phyloP scores from a whole-genome alignment of 208 protist genomes.

The Trypanosoma caninum region DNA sequence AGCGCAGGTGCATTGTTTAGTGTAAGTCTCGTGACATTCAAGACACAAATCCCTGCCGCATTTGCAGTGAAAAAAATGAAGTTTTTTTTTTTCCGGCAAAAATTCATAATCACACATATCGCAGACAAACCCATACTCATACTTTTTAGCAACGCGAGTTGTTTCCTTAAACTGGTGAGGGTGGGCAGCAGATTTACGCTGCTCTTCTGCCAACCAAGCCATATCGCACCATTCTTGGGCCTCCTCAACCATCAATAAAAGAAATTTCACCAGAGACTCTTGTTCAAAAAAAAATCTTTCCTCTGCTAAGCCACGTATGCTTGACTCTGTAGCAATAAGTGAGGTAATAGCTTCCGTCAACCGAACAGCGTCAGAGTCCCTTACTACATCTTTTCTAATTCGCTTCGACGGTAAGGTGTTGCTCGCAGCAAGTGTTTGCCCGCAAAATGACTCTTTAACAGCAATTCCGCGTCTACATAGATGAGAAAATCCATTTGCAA shows the following conservation, averaged over 20 bases:
- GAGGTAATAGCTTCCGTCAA: no score
- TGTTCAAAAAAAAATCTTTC: slow-evolving; percentile 55
- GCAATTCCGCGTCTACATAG: no score
- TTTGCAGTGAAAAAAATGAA: slow-evolving; percentile 82
- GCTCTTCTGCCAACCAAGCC: slow-evolving; percentile 76
- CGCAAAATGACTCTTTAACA: no score
- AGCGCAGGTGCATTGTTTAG: slow-evolving; percentile 57
- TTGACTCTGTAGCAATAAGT: slow-evolving; percentile 40
- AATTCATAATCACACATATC: slow-evolving; percentile 83
- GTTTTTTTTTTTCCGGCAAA: slow-evolving; percentile 38
- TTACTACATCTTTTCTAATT: no score
- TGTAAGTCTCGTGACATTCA: slow-evolving; percentile 65
- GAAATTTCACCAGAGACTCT: slow-evolving; percentile 46
- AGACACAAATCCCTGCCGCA: slow-evolving; percentile 85
- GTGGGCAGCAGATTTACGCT: slow-evolving; percentile 68
- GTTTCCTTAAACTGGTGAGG: slow-evolving; percentile 73
- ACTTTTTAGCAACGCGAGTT: slow-evolving; percentile 47
- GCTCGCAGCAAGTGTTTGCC: no score
- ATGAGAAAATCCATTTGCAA: no score
- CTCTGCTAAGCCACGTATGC: slow-evolving; percentile 22
- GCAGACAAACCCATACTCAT: slow-evolving; percentile 81
- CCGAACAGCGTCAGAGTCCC: no score
- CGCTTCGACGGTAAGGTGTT: no score
- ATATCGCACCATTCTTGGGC: slow-evolving; percentile 71
- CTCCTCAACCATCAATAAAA: slow-evolving; percentile 63